Conservation (phyloP, 768 basidiomycete species). For the Inosperma sp. region DNA sequence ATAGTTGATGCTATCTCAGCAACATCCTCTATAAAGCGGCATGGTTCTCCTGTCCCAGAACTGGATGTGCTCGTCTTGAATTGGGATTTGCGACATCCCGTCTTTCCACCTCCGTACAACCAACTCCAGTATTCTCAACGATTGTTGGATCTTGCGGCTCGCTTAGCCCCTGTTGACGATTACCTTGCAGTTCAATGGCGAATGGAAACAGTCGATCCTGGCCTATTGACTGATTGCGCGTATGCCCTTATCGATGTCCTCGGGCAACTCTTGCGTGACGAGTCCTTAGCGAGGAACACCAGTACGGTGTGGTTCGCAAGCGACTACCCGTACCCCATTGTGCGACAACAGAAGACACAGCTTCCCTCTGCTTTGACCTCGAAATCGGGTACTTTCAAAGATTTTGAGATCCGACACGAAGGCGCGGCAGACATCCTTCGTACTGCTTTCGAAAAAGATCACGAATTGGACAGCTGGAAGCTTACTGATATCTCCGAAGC, state of each 20-base stretch:
- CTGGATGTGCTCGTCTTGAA: constrained; percentile 48
- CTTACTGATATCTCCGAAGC: constrained; percentile 43
- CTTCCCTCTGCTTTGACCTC: constrained; percentile 10
- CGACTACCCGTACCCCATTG: constrained; percentile 42
- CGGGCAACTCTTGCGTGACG: constrained; percentile 27
- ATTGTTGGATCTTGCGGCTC: constrained; percentile 39
- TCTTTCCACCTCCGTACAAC: constrained; percentile 30
- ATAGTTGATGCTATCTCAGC: constrained; percentile 16
- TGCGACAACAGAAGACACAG: constrained; percentile 12
- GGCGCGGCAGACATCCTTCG: constrained; percentile 42
- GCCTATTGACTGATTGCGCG: constrained; percentile 44
- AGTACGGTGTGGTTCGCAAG: constrained; percentile 52
- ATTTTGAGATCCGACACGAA: constrained; percentile 39
- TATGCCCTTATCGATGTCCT: constrained; percentile 45
- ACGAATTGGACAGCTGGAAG: constrained; percentile 36
- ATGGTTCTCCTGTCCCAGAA: constrained; percentile 9
- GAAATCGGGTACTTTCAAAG: constrained; percentile 46
- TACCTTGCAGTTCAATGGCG: constrained; percentile 56
- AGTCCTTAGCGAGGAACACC: constrained; percentile 29
- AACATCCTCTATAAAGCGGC: not conserved
- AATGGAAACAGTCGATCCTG: constrained; percentile 45
- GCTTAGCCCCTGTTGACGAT: constrained; percentile 32
- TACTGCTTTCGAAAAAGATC: constrained; percentile 39
- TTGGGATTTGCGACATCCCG: constrained; percentile 47
- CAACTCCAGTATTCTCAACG: constrained; percentile 34